These are phyloP conservation scores for Colletotrichum sp. DNA, from an alignment of 2,329 filamentous ascomycete species.

Conservation along the genomic window DNA sequence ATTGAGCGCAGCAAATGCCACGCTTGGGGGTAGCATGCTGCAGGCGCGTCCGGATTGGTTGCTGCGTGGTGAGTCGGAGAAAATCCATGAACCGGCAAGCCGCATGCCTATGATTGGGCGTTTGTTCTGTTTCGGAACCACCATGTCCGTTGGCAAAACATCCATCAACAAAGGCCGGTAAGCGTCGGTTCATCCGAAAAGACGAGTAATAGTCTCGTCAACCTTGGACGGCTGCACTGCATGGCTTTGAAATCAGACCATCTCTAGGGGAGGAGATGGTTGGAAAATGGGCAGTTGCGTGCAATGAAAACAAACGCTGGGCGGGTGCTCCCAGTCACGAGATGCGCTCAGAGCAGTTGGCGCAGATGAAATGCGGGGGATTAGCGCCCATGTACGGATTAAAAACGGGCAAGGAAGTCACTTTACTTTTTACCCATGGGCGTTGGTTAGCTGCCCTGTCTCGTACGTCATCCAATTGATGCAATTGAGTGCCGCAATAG, in stretches of 20 bases:
- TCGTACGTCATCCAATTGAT: conserved; percentile 6
- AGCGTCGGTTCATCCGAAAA: background rate
- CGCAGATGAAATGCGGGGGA: background rate
- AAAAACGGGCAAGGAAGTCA: background rate
- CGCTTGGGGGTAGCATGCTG: background rate
- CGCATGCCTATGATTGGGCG: background rate
- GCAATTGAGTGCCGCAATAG: background rate
- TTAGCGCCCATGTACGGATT: background rate
- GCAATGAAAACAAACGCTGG: background rate
- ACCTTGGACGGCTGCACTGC: background rate
- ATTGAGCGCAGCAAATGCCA: background rate
- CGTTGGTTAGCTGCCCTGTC: background rate
- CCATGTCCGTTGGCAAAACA: background rate
- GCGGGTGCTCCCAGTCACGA: background rate
- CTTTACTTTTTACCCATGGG: background rate
- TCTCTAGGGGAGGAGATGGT: background rate
- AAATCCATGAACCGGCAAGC: background rate
- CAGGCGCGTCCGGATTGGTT: background rate
- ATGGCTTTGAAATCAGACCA: background rate
- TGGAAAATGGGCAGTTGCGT: background rate
- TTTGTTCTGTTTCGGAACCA: background rate
- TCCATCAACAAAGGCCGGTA: background rate
- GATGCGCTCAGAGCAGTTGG: background rate
- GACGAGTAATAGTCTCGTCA: background rate
- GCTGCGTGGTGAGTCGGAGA: background rate